Evolutionary conservation across 768 basidiomycete species (phyloP).

Genomic region (Tulasnella sp.): DNA sequence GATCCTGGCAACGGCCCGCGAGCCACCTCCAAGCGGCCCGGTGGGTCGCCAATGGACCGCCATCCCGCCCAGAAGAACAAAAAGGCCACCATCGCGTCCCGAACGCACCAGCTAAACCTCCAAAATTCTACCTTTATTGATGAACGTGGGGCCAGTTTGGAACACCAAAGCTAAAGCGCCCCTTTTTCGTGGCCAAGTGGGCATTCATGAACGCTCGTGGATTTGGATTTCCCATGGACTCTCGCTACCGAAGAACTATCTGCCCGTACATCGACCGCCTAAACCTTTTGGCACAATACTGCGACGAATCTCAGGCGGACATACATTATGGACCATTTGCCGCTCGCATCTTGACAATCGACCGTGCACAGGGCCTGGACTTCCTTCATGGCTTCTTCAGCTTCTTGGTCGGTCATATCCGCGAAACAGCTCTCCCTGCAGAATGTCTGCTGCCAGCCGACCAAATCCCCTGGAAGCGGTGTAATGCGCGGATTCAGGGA

Average conservation of each 20-base stretch:
- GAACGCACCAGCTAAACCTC: neutral
- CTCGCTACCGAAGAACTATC: neutral
- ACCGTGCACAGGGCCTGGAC: slow-evolving; percentile 54
- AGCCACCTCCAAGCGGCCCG: slow-evolving; percentile 1
- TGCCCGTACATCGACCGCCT: neutral
- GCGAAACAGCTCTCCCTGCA: slow-evolving; percentile 57
- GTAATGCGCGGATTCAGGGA: slow-evolving; percentile 56
- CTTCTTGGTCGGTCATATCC: slow-evolving; percentile 52
- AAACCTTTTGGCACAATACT: slow-evolving; percentile 35
- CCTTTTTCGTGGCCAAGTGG: neutral
- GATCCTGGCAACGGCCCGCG: neutral
- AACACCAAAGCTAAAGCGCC: neutral
- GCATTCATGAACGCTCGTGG: neutral
- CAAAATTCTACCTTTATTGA: neutral
- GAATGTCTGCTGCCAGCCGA: slow-evolving; percentile 69
- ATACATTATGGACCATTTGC: slow-evolving; percentile 71
- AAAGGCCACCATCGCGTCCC: neutral
- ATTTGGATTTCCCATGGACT: neutral
- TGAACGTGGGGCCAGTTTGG: neutral
- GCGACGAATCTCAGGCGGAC: slow-evolving; percentile 64
- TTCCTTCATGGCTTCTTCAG: slow-evolving; percentile 57
- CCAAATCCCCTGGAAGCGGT: slow-evolving; percentile 50
- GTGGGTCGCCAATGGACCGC: neutral
- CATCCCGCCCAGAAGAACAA: neutral
- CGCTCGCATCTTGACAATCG: slow-evolving; percentile 56